Conservation (phyloP, 1,139 yeast genomes). For the Fermentozyma sake region DNA sequence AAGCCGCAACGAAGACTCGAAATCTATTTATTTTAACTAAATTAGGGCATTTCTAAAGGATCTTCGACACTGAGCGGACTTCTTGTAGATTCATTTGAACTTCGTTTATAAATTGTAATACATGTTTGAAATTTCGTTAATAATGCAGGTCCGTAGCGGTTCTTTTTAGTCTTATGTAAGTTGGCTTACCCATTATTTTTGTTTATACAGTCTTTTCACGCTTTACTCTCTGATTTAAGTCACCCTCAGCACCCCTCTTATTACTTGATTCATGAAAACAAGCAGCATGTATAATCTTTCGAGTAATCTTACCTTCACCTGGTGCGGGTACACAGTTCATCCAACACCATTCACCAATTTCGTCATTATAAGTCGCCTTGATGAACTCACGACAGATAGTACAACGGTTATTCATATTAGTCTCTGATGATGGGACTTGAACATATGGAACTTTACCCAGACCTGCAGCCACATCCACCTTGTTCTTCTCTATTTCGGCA, state of each 20-base stretch:
- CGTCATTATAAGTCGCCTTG: constrained; percentile 80
- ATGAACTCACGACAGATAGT: constrained; percentile 84
- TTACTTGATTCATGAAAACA: constrained; percentile 70
- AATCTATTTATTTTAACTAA: too few relatives aligned
- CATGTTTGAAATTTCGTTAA: too few relatives aligned
- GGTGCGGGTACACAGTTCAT: constrained; percentile 65
- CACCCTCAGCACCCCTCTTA: constrained; percentile 36
- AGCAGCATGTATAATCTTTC: constrained; percentile 68
- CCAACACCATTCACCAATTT: constrained; percentile 96
- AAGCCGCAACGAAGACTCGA: not conserved
- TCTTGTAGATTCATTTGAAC: constrained; percentile 1
- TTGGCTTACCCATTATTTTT: constrained; percentile 4
- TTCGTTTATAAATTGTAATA: constrained; percentile 1
- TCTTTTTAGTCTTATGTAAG: too few relatives aligned
- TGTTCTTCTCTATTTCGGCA: constrained; percentile 3
- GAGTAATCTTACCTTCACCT: constrained; percentile 43
- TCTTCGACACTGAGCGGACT: too few relatives aligned
- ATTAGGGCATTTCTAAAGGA: too few relatives aligned
- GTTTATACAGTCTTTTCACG: constrained; percentile 20
- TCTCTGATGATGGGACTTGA: constrained; percentile 66
- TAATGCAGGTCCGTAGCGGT: too few relatives aligned
- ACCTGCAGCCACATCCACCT: constrained; percentile 6
- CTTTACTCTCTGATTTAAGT: constrained; percentile 25
- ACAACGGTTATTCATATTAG: constrained; percentile 69
- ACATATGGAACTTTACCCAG: constrained; percentile 48